phyloP scores from a whole-genome alignment of 495 filamentous ascomycete species.

The Pseudoneurospora amorphoporcata region DNA sequence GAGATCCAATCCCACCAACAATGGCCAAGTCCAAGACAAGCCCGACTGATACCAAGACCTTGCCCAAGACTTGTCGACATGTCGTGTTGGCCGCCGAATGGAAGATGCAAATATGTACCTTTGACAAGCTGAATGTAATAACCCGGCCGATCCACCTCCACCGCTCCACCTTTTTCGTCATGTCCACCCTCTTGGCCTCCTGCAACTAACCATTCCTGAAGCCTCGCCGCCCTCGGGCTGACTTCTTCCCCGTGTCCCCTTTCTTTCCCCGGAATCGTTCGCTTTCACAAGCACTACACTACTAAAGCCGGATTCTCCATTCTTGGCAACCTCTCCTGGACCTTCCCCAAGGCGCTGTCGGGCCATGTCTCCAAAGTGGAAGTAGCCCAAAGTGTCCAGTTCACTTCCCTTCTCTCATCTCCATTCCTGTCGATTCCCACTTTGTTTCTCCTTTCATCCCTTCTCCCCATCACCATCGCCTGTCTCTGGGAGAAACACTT shows the following conservation, averaged over 20 bases:
- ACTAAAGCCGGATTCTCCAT: not conserved
- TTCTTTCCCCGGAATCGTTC: not conserved
- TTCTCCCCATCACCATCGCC: not conserved
- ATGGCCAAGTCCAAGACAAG: not conserved
- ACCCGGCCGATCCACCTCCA: not conserved
- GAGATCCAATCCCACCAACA: not conserved
- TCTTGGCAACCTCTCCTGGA: not conserved
- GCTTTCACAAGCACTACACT: not conserved
- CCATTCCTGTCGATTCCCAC: not conserved
- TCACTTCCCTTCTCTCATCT: not conserved
- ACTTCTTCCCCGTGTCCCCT: not conserved
- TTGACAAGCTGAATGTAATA: not conserved
- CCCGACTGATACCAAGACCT: not conserved
- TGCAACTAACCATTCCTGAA: not conserved
- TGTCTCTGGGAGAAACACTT: not conserved
- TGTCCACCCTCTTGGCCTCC: not conserved
- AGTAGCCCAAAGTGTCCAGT: not conserved
- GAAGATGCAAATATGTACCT: not conserved
- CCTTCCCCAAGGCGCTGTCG: not conserved
- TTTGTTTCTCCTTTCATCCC: not conserved
- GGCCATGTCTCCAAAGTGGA: not conserved
- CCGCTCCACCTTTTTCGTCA: not conserved
- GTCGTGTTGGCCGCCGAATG: not conserved
- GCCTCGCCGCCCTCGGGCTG: not conserved
- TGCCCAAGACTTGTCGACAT: not conserved